Evolutionary conservation across 345 rosid genomes (phyloP).

Genomic region (Raphanus raphanistrum): DNA sequence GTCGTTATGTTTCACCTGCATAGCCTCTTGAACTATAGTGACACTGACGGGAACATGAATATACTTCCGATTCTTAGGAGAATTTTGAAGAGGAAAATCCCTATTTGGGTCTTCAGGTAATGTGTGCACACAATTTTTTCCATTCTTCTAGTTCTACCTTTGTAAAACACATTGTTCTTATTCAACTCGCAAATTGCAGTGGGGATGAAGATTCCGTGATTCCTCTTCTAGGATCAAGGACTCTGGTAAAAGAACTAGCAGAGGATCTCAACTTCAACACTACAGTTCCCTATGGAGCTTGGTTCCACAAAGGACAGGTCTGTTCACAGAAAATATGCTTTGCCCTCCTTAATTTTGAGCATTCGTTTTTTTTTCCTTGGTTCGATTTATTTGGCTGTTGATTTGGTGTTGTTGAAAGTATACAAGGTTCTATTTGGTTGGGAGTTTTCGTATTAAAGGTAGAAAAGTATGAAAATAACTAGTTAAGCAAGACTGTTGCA

Average conservation of each 20-base stretch:
- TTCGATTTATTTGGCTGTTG: not conserved
- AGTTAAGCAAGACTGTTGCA: not conserved
- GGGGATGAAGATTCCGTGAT: slow-evolving; percentile 91
- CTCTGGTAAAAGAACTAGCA: slow-evolving; percentile 76
- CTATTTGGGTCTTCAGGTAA: slow-evolving; percentile 88
- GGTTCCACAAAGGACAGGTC: slow-evolving; percentile 94
- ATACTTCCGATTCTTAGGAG: slow-evolving; percentile 76
- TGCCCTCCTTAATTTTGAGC: slow-evolving; percentile 3
- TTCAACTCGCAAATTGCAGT: slow-evolving; percentile 37
- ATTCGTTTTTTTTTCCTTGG: not conserved
- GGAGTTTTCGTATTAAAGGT: not conserved
- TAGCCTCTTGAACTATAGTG: slow-evolving; percentile 64
- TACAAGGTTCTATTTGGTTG: not conserved
- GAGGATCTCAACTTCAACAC: slow-evolving; percentile 55
- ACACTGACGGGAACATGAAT: slow-evolving; percentile 59
- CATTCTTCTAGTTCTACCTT: not conserved
- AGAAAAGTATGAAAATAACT: not conserved
- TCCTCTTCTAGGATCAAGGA: slow-evolving; percentile 77
- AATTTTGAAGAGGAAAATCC: slow-evolving; percentile 57
- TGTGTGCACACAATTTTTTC: not conserved
- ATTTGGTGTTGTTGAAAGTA: not conserved
- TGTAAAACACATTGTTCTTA: not conserved
- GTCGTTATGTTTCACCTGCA: not conserved
- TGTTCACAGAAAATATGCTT: not conserved
- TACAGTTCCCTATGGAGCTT: slow-evolving; percentile 76